Percentiles rank a stretch among this genome's conserved stretches.
These are phyloP conservation scores for Colletotrichum godetiae DNA, from an alignment of 2,329 filamentous ascomycete species.

Conservation along the genomic window DNA sequence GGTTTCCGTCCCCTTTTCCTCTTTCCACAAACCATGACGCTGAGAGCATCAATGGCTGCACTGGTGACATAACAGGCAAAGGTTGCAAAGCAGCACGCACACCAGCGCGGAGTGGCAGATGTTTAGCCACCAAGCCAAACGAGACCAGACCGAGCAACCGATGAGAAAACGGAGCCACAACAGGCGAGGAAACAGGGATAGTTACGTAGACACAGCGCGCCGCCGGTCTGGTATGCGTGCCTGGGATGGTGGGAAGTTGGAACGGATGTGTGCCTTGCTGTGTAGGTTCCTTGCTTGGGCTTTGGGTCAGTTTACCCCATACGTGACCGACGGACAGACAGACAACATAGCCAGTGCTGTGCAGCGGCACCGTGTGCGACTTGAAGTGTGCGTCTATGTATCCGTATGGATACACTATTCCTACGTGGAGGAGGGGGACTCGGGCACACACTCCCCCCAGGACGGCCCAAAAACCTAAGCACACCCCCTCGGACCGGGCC, in stretches of 20 bases:
- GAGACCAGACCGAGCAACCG: slow-evolving; percentile 4
- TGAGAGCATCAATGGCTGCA: neutral
- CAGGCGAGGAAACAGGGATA: neutral
- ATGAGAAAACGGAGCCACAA: slow-evolving; percentile 9
- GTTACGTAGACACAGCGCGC: neutral
- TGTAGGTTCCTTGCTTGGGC: neutral
- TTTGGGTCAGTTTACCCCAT: neutral
- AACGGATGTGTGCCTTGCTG: neutral
- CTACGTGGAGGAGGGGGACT: neutral
- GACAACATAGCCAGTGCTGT: slow-evolving; percentile 2
- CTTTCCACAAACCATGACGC: neutral
- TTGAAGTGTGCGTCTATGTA: neutral
- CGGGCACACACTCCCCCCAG: slow-evolving; percentile 14
- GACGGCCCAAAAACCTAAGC: slow-evolving; percentile 16
- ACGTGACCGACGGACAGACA: neutral
- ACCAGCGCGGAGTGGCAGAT: neutral
- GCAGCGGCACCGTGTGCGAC: slow-evolving; percentile 10
- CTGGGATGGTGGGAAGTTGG: neutral
- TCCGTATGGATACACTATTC: neutral
- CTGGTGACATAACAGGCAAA: neutral
- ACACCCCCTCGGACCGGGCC: slow-evolving; percentile 15
- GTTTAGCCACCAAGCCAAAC: neutral
- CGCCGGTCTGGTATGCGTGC: neutral
- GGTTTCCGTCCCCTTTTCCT: neutral
- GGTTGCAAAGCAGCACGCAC: neutral